Conservation (phyloP, 352 stramenopile genomes). For the Pseudoperonospora humuli region DNA sequence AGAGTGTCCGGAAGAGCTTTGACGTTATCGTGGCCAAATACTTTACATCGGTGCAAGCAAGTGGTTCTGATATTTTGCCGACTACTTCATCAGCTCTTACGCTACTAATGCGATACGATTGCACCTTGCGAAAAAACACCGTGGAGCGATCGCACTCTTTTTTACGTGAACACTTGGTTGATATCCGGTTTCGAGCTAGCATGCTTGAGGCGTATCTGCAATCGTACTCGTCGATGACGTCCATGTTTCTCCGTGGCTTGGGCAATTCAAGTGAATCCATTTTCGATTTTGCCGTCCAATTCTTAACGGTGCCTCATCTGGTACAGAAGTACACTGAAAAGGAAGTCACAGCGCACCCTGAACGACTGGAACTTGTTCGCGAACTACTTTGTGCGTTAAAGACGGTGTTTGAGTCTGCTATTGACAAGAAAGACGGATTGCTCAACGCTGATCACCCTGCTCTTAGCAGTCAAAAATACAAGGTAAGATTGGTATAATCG, state of each 20-base stretch:
- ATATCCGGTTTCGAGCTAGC: constrained; percentile 54
- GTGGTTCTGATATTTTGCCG: not conserved
- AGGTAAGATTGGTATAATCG: constrained; percentile 33
- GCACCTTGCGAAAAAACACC: constrained; percentile 44
- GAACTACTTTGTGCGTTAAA: constrained; percentile 58
- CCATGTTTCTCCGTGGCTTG: constrained; percentile 69
- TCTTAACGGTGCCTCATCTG: constrained; percentile 75
- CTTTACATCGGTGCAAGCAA: constrained; percentile 18
- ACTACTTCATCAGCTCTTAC: constrained; percentile 28
- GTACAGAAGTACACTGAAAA: constrained; percentile 66
- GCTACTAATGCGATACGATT: constrained; percentile 67
- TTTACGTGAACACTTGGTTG: constrained; percentile 71
- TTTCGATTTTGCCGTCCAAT: constrained; percentile 85
- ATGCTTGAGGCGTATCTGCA: constrained; percentile 72
- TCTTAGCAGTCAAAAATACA: constrained; percentile 83
- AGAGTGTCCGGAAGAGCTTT: constrained; percentile 60
- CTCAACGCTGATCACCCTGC: constrained; percentile 74
- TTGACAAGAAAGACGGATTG: constrained; percentile 27
- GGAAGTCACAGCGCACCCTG: constrained; percentile 39
- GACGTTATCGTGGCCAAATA: constrained; percentile 41
- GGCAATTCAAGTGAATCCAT: constrained; percentile 80
- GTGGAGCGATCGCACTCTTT: constrained; percentile 54
- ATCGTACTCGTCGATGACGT: constrained; percentile 67
- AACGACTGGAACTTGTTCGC: constrained; percentile 50
- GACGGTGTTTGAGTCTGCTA: constrained; percentile 48